phyloP scores from a whole-genome alignment of 306 rosid species.

The Pachyrhizus erosus region DNA sequence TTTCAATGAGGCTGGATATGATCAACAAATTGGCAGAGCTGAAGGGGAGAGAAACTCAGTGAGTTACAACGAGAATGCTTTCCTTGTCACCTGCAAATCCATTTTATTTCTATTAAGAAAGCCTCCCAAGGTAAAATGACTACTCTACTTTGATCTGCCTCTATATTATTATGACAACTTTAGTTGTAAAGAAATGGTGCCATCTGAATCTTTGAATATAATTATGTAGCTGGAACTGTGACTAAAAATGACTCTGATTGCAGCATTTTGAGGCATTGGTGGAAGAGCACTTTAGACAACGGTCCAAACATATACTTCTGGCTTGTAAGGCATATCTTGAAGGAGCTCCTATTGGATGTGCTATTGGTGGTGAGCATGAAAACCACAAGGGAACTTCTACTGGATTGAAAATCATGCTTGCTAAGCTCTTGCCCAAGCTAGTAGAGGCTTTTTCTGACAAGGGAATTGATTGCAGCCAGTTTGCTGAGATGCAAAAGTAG shows the following conservation, averaged over 20 bases:
- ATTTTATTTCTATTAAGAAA: conserved; percentile 72
- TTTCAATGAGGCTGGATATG: conserved; percentile 98
- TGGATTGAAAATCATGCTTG: conserved; percentile 92
- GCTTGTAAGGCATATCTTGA: conserved; percentile 85
- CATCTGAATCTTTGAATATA: neutral
- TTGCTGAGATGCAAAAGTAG: conserved; percentile 51
- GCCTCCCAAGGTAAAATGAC: conserved; percentile 75
- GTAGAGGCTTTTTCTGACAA: conserved; percentile 72
- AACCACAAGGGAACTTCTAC: conserved; percentile 67
- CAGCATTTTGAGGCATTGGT: conserved; percentile 91
- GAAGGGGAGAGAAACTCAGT: conserved; percentile 96
- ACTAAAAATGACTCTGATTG: conserved; percentile 38
- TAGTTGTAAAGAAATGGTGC: neutral
- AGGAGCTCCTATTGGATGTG: conserved; percentile 77
- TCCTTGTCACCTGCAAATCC: conserved; percentile 85
- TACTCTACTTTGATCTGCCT: conserved; percentile 23
- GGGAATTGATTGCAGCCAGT: conserved; percentile 77
- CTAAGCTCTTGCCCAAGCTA: conserved; percentile 84
- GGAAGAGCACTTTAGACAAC: conserved; percentile 74
- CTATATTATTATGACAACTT: neutral
- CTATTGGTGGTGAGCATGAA: conserved; percentile 49
- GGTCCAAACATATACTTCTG: conserved; percentile 58
- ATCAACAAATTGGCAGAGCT: conserved; percentile 83
- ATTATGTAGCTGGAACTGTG: conserved; percentile 9
- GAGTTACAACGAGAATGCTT: conserved; percentile 93